These are phyloP conservation scores for Triangularia setosa DNA, from an alignment of 2,329 filamentous ascomycete genomes.

Conservation along the genomic window DNA sequence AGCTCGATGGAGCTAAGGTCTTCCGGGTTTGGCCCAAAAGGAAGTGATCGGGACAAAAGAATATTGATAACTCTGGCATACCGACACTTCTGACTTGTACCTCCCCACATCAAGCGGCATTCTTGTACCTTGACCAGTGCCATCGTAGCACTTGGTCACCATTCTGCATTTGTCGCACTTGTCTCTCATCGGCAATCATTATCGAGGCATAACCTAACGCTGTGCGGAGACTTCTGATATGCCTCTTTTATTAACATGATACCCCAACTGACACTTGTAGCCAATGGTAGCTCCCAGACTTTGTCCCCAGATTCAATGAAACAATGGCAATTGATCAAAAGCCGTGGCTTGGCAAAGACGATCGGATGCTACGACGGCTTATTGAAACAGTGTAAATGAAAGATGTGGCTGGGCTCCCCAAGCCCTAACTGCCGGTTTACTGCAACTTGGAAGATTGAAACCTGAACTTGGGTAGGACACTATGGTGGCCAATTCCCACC, in stretches of 20 bases:
- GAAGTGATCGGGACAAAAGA: no score
- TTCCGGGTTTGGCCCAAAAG: no score
- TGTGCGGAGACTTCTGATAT: not conserved
- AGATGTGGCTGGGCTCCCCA: not conserved
- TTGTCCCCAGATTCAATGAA: not conserved
- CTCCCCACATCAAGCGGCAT: no score
- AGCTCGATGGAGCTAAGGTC: no score
- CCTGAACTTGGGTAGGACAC: not conserved
- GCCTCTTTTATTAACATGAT: not conserved
- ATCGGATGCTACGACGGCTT: not conserved
- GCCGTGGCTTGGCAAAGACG: constrained; percentile 2
- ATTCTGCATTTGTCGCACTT: not conserved
- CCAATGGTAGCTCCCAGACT: not conserved
- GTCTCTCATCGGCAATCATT: not conserved
- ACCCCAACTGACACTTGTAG: not conserved
- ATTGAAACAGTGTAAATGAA: not conserved
- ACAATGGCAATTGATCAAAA: constrained; percentile 4
- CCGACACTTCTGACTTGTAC: no score
- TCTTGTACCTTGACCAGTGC: not conserved
- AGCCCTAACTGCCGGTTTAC: not conserved
- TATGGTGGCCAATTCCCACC: not conserved
- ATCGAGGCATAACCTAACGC: not conserved
- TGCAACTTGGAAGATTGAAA: not conserved
- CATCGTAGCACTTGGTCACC: not conserved
- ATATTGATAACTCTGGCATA: no score